These are phyloP conservation scores for Nepenthes alata DNA, from an alignment of 179 eudicot species.

Conservation along the genomic window DNA sequence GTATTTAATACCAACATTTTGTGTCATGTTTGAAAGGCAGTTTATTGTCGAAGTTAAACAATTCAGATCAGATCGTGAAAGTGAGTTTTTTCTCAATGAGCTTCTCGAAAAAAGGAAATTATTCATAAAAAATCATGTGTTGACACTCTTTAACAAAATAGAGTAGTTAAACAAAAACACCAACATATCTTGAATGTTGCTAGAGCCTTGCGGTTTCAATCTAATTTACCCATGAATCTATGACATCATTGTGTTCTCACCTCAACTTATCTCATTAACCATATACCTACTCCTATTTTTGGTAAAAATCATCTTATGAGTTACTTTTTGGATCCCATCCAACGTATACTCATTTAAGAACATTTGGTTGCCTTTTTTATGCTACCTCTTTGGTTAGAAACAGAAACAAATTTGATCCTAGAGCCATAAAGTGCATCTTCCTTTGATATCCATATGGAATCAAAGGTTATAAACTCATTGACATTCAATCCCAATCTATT, in stretches of 20 bases:
- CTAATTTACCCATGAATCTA: background rate
- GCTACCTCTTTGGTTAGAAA: background rate
- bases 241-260: background rate
- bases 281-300: background rate
- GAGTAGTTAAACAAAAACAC: background rate
- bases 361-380: conserved; percentile 1
- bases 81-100: background rate
- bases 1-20: background rate
- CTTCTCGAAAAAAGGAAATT: background rate
- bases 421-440: background rate
- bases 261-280: background rate
- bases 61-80: background rate
- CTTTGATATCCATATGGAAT: background rate
- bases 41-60: background rate
- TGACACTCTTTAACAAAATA: background rate
- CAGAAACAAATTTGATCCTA: too few species aligned
- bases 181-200: background rate
- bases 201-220: background rate
- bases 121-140: background rate
- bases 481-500: background rate
- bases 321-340: background rate
- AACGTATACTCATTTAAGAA: background rate
- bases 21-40: background rate
- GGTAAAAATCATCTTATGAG: background rate
- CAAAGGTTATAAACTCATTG: background rate